Evolutionary conservation across 2,329 filamentous ascomycete species (phyloP).

Genomic region (Hymenoscyphus fructigenus): DNA sequence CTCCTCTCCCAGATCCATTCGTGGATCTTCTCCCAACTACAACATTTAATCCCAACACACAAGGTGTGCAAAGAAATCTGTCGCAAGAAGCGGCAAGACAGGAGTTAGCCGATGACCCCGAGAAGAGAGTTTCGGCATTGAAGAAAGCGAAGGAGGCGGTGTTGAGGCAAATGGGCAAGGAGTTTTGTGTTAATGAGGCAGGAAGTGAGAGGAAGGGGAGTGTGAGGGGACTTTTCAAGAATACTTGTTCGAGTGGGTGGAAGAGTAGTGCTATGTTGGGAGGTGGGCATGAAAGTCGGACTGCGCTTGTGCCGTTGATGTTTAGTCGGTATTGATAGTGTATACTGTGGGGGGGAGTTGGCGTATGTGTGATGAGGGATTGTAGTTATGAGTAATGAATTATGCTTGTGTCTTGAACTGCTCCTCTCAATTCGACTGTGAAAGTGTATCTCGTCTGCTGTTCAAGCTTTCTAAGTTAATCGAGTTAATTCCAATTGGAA

Average conservation of each 20-base stretch:
- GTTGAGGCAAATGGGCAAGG: constrained; percentile 55
- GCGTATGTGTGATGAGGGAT: not conserved
- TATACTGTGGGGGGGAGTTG: not conserved
- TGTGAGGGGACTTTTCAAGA: constrained; percentile 28
- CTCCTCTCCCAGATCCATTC: constrained; percentile 16
- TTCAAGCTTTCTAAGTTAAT: too few species aligned
- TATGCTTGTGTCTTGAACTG: not conserved
- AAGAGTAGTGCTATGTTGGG: constrained; percentile 26
- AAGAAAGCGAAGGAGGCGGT: constrained; percentile 61
- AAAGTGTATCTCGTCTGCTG: not conserved
- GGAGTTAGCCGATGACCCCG: constrained; percentile 56
- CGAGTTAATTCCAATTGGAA: too few species aligned
- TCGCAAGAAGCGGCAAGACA: constrained; percentile 56
- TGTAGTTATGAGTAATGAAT: not conserved
- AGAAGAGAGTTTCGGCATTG: constrained; percentile 53
- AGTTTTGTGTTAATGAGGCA: constrained; percentile 41
- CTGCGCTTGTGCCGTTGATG: constrained; percentile 58
- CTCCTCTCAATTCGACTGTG: not conserved
- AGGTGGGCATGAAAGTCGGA: constrained; percentile 52
- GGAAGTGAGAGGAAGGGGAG: constrained; percentile 27
- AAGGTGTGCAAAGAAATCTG: constrained; percentile 57
- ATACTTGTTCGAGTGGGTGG: constrained; percentile 27
- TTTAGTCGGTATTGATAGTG: constrained; percentile 46
- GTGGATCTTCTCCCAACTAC: constrained; percentile 54
- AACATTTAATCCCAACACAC: constrained; percentile 53